phyloP scores from a whole-genome alignment of 2,329 filamentous ascomycete genomes.

The Epichloe hybrida region DNA sequence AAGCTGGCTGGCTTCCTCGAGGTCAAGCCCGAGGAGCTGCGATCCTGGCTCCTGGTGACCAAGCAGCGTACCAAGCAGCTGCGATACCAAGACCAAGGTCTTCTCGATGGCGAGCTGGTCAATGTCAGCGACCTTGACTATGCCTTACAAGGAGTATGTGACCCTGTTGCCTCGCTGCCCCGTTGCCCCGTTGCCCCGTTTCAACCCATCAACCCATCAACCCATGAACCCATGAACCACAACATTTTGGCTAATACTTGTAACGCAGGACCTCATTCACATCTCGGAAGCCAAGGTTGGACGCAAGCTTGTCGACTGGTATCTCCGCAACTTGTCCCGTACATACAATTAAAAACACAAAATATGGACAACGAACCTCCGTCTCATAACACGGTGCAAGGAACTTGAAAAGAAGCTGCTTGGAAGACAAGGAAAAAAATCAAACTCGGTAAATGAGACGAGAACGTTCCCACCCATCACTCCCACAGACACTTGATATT shows the following conservation, averaged over 20 bases:
- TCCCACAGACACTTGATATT: not conserved
- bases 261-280: conserved; percentile 74
- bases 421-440: not conserved
- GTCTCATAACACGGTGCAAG: not conserved
- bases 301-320: conserved; percentile 96
- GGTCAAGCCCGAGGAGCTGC: conserved; percentile 88
- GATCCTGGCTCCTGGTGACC: conserved; percentile 88
- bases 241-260: conserved; percentile 10
- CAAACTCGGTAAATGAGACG: not conserved
- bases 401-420: not conserved
- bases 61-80: conserved; percentile 98
- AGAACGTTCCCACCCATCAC: not conserved
- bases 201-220: too few relatives aligned
- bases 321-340: conserved; percentile 88
- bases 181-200: not conserved
- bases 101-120: conserved; percentile 84
- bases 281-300: conserved; percentile 98
- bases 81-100: conserved; percentile 75
- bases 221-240: too few relatives aligned
- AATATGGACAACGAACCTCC: not conserved
- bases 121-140: conserved; percentile 96
- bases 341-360: conserved; percentile 52
- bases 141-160: conserved; percentile 78
- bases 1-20: conserved; percentile 97
- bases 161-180: not conserved